Conservation (phyloP, 1,139 yeast species). For the Candida neerlandica region DNA sequence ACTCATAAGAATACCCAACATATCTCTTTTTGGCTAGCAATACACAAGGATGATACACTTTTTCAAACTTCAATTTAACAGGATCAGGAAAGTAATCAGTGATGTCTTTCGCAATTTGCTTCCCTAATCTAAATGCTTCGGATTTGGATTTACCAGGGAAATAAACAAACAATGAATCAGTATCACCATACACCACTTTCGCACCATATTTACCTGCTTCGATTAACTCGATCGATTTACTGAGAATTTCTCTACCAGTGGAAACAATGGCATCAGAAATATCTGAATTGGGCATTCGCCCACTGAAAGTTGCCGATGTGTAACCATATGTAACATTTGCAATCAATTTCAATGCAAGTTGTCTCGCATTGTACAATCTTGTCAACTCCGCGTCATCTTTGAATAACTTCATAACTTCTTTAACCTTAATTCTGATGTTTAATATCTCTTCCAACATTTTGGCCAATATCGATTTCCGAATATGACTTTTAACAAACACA, state of each 20-base stretch:
- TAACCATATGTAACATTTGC: constrained; percentile 98
- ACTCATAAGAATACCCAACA: constrained; percentile 79
- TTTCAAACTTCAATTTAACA: constrained; percentile 81
- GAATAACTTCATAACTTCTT: constrained; percentile 65
- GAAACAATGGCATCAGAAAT: constrained; percentile 94
- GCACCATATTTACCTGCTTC: constrained; percentile 78
- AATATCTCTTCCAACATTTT: constrained; percentile 84
- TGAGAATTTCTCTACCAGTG: constrained; percentile 83
- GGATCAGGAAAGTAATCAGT: constrained; percentile 81
- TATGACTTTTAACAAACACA: constrained; percentile 65
- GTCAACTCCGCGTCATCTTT: constrained; percentile 47
- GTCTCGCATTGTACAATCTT: constrained; percentile 72
- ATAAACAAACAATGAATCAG: constrained; percentile 89
- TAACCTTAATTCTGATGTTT: constrained; percentile 77
- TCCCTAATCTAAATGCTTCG: constrained; percentile 80
- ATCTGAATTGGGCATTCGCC: constrained; percentile 96
- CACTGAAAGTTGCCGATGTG: constrained; percentile 91
- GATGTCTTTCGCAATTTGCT: constrained; percentile 63
- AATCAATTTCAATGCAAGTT: constrained; percentile 81
- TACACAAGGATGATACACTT: constrained; percentile 86
- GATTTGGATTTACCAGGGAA: constrained; percentile 77
- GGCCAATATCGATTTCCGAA: constrained; percentile 74
- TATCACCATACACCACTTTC: constrained; percentile 94
- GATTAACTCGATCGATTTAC: constrained; percentile 68
- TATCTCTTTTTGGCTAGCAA: constrained; percentile 85